Conservation (phyloP, 1,139 yeast genomes). For the Geotrichum klebahnii region DNA sequence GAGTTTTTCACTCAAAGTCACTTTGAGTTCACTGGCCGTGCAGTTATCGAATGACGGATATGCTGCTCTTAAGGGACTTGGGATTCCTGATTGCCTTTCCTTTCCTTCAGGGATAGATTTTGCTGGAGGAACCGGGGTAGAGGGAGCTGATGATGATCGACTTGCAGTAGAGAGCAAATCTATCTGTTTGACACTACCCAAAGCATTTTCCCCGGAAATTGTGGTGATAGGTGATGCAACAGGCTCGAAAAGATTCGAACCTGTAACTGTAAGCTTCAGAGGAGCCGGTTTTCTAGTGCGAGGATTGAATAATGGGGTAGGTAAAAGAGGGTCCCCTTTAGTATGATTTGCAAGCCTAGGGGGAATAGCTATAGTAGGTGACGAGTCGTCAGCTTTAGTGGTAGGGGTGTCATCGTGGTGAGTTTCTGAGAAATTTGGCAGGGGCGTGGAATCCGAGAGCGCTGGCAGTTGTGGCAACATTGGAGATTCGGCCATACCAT, state of each 20-base stretch:
- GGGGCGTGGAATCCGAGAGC: background rate
- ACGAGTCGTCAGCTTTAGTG: background rate
- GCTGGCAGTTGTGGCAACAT: background rate
- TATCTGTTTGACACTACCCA: conserved; percentile 4
- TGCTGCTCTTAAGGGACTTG: conserved; percentile 19
- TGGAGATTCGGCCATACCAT: background rate
- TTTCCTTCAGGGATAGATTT: background rate
- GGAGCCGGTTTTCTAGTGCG: conserved; percentile 6
- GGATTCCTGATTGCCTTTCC: background rate
- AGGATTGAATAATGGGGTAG: conserved; percentile 5
- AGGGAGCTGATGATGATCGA: conserved; percentile 15
- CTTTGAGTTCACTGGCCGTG: conserved; percentile 19
- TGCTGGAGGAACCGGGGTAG: conserved; percentile 4
- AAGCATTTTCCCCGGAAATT: background rate
- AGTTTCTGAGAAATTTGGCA: too few species aligned
- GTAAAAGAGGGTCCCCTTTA: background rate
- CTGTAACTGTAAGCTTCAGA: background rate
- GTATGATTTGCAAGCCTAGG: conserved; percentile 12
- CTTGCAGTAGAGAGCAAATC: background rate
- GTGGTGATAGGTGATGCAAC: background rate
- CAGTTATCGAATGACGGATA: conserved; percentile 19
- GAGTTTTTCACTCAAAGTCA: conserved; percentile 22
- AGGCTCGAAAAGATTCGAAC: background rate
- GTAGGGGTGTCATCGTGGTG: too few species aligned
- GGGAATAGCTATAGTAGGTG: conserved; percentile 12